Evolutionary conservation across 305 asterid species (phyloP).

Genomic region (Ajuga reptans): DNA sequence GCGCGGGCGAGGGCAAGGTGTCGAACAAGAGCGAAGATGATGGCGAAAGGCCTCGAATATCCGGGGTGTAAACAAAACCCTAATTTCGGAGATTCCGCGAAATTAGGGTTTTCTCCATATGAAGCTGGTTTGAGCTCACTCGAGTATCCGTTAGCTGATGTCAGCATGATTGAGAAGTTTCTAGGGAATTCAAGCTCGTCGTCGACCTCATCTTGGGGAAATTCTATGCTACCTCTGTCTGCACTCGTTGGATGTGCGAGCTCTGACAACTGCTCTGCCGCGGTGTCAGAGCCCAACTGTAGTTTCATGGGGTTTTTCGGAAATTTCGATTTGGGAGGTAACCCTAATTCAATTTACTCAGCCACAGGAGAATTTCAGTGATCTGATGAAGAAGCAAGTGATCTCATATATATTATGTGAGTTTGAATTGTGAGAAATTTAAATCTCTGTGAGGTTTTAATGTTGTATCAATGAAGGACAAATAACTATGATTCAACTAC

Average conservation of each 20-base stretch:
- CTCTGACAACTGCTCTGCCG: background rate
- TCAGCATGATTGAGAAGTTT: constrained; percentile 33
- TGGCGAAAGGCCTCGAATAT: constrained; percentile 19
- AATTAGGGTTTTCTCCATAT: constrained; percentile 24
- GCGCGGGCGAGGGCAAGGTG: constrained; percentile 52
- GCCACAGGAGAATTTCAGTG: constrained; percentile 17
- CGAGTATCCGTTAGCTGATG: constrained; percentile 29
- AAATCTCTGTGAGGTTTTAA: background rate
- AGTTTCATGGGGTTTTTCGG: constrained; percentile 35
- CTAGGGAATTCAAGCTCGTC: constrained; percentile 20
- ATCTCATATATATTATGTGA: background rate
- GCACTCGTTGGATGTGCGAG: background rate
- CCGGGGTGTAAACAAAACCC: constrained; percentile 29
- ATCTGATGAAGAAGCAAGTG: background rate
- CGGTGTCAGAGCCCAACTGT: constrained; percentile 20
- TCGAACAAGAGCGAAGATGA: constrained; percentile 39
- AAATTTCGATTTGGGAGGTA: constrained; percentile 37
- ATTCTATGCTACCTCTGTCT: background rate
- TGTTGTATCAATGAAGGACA: constrained; percentile 4
- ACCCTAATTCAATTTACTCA: constrained; percentile 25
- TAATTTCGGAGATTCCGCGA: constrained; percentile 7
- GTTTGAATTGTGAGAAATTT: background rate
- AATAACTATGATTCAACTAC: constrained; percentile 17
- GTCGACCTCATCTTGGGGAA: constrained; percentile 4
- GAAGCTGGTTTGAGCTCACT: background rate